A percentile compares a stretch with the other conserved stretches of the same genome.
These are phyloP conservation scores for Cyamopsis tetragonoloba DNA, from an alignment of 306 rosid genomes.

Conservation along the genomic window DNA sequence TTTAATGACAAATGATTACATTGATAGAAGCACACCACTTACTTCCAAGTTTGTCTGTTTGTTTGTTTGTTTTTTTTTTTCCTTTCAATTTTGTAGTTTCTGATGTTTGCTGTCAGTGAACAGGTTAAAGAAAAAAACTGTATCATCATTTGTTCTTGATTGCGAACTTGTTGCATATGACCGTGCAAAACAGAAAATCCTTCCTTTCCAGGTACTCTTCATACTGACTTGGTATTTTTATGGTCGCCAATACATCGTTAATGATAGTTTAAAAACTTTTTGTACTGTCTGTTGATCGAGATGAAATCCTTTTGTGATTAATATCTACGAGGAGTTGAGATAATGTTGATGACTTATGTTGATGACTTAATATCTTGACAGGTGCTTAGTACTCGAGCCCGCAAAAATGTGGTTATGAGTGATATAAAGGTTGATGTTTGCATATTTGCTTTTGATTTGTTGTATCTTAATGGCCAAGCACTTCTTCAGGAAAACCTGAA, in stretches of 20 bases:
- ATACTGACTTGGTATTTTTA: background rate
- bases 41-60: background rate
- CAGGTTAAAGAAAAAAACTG: conserved; percentile 82
- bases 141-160: conserved; percentile 81
- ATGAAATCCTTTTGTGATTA: background rate
- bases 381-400: conserved; percentile 89
- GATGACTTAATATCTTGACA: conserved; percentile 43
- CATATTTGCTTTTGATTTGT: conserved; percentile 81
- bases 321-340: conserved; percentile 3
- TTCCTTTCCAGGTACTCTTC: conserved; percentile 76
- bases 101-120: conserved; percentile 38
- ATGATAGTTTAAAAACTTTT: background rate
- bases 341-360: background rate
- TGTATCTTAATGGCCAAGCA: conserved; percentile 76
- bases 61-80: too few species aligned
- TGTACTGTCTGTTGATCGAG: background rate
- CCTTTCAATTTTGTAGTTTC: conserved; percentile 5
- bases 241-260: background rate
- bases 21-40: conserved; percentile 8
- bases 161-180: conserved; percentile 95
- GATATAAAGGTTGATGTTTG: conserved; percentile 81
- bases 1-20: background rate
- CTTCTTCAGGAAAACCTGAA: conserved; percentile 72
- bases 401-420: conserved; percentile 67
- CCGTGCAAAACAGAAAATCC: conserved; percentile 55